A percentile compares a stretch with the other conserved stretches of the same genome.
phyloP scores from a whole-genome alignment of 73 alveolate genomes.

The Symbiodinium pilosum region DNA sequence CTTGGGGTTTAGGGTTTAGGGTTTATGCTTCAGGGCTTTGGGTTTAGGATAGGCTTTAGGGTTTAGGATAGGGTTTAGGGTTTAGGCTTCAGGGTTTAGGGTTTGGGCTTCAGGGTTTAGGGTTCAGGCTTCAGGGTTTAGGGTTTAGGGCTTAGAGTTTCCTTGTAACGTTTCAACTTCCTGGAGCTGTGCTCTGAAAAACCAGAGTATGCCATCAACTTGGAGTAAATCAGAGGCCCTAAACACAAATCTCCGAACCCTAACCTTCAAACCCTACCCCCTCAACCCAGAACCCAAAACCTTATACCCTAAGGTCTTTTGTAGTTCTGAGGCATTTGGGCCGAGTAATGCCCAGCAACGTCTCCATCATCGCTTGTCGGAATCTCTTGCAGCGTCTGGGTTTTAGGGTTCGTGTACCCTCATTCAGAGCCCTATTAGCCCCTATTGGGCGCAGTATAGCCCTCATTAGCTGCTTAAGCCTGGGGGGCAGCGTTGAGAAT shows the following conservation, averaged over 20 bases:
- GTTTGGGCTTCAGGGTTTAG: background rate
- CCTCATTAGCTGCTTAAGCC: too few relatives aligned
- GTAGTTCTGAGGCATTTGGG: conserved; percentile 39
- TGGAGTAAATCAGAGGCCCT: background rate
- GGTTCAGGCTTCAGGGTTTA: background rate
- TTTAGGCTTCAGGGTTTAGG: too few relatives aligned
- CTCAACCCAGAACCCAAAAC: background rate
- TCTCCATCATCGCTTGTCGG: conserved; percentile 60
- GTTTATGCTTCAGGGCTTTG: background rate
- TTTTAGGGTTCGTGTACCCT: too few relatives aligned
- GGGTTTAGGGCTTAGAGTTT: too few relatives aligned
- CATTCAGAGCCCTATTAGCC: too few relatives aligned
- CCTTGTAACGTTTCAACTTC: too few relatives aligned
- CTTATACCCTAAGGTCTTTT: too few relatives aligned
- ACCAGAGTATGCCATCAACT: background rate
- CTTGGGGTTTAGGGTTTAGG: background rate
- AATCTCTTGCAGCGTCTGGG: background rate
- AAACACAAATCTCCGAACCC: background rate
- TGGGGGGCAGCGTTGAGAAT: too few relatives aligned
- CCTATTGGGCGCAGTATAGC: too few relatives aligned
- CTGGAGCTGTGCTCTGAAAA: background rate
- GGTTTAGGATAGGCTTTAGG: background rate
- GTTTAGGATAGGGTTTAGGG: too few relatives aligned
- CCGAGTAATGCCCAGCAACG: conserved; percentile 83
- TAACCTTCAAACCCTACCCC: background rate